These are phyloP conservation scores for Ordospora colligata DNA, from an alignment of 371 early-diverging fungal genomes.

Conservation along the genomic window DNA sequence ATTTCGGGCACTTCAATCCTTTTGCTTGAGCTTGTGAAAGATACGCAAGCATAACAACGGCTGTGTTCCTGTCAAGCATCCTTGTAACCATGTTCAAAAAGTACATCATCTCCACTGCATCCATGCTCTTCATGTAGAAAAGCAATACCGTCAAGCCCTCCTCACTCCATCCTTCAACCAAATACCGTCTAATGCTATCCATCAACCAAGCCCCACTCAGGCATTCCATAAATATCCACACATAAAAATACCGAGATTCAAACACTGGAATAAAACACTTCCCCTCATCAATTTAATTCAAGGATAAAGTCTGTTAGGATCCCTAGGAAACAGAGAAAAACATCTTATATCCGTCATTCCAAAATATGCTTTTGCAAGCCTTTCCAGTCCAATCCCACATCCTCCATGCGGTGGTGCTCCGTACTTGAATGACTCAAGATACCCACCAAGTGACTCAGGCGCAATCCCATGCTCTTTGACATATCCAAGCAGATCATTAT, in stretches of 20 bases:
- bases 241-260: background rate
- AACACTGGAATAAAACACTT: background rate
- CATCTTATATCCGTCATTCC: slow-evolving; percentile 88
- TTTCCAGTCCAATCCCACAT: slow-evolving; percentile 83
- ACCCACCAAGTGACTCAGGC: slow-evolving; percentile 72
- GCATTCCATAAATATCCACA: background rate
- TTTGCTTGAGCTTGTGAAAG: background rate
- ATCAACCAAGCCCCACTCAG: background rate
- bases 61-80: slow-evolving; percentile 1
- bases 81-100: slow-evolving; percentile 1
- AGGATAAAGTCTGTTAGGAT: slow-evolving; percentile 86
- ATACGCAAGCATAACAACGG: slow-evolving; percentile 4
- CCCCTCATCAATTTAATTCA: slow-evolving; percentile 62
- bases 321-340: slow-evolving; percentile 91
- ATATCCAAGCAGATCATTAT: slow-evolving; percentile 71
- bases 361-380: slow-evolving; percentile 91
- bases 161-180: background rate
- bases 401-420: slow-evolving; percentile 98
- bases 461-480: slow-evolving; percentile 73
- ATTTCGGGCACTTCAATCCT: slow-evolving; percentile 4
- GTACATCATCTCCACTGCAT: slow-evolving; percentile 13
- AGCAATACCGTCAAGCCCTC: slow-evolving; percentile 3
- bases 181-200: slow-evolving; percentile 13
- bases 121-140: slow-evolving; percentile 17
- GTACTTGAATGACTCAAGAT: slow-evolving; percentile 90